phyloP scores from a whole-genome alignment of 1,139 yeast species.

The Diutina pseudorugosa region DNA sequence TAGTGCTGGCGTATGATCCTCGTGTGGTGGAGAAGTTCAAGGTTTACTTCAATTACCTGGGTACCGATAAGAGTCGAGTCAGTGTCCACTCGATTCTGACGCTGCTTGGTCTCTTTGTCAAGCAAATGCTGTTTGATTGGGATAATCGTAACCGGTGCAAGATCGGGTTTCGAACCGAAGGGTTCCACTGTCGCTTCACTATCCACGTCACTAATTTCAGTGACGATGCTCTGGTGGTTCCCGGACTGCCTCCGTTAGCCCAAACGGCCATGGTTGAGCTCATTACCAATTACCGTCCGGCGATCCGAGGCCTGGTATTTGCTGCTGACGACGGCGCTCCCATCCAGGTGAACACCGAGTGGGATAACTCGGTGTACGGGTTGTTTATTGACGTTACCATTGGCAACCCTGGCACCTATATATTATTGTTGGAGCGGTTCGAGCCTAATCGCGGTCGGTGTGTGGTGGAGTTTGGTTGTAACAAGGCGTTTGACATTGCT shows the following conservation, averaged over 20 bases:
- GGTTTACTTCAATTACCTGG: background rate
- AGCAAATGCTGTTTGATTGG: slow-evolving; percentile 22
- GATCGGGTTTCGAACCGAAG: slow-evolving; percentile 13
- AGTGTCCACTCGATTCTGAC: slow-evolving; percentile 1
- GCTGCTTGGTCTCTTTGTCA: slow-evolving; percentile 25
- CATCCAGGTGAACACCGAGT: slow-evolving; percentile 23
- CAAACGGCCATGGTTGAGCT: slow-evolving; percentile 9
- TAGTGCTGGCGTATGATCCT: slow-evolving; percentile 20
- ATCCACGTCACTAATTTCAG: slow-evolving; percentile 17
- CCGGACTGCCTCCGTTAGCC: background rate
- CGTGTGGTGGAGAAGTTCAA: slow-evolving; percentile 6
- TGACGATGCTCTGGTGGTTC: slow-evolving; percentile 10
- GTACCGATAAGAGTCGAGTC: background rate
- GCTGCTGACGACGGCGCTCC: slow-evolving; percentile 15
- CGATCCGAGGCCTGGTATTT: slow-evolving; percentile 33
- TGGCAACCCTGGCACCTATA: slow-evolving; percentile 13
- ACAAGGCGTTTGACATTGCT: slow-evolving; percentile 3
- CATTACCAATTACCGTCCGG: slow-evolving; percentile 23
- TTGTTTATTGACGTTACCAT: slow-evolving; percentile 23
- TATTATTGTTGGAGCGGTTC: slow-evolving; percentile 35
- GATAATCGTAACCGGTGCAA: slow-evolving; percentile 24
- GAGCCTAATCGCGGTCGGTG: slow-evolving; percentile 33
- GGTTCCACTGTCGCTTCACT: slow-evolving; percentile 14
- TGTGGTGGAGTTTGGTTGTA: slow-evolving; percentile 25
- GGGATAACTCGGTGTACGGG: slow-evolving; percentile 34